phyloP scores from a whole-genome alignment of 2,329 filamentous ascomycete genomes.

The Chrysoporthe austroafricana region DNA sequence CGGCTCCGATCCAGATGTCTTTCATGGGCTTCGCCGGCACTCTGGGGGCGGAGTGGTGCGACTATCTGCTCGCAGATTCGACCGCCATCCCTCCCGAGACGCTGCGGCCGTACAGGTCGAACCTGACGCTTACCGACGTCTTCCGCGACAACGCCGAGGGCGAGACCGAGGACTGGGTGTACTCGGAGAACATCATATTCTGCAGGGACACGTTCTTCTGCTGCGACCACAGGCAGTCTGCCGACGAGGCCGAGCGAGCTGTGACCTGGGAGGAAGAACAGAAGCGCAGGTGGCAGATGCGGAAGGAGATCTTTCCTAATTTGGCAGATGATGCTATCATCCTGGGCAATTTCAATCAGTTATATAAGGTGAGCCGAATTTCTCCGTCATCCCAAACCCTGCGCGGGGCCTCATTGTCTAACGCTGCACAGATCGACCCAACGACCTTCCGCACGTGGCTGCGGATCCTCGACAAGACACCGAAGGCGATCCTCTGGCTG shows the following conservation, averaged over 20 bases:
- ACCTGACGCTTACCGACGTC: constrained; percentile 73
- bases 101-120: constrained; percentile 77
- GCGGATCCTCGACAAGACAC: constrained; percentile 81
- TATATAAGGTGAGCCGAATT: constrained; percentile 79
- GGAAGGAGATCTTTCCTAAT: constrained; percentile 85
- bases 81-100: constrained; percentile 84
- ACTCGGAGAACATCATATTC: constrained; percentile 95
- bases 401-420: neutral
- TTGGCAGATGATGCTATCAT: constrained; percentile 85
- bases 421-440: constrained; percentile 76
- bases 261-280: constrained; percentile 86
- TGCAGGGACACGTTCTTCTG: constrained; percentile 97
- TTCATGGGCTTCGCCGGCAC: constrained; percentile 99
- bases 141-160: constrained; percentile 68
- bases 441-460: constrained; percentile 96
- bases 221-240: constrained; percentile 93
- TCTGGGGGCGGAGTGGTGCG: constrained; percentile 96
- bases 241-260: constrained; percentile 68
- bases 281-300: constrained; percentile 83
- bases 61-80: constrained; percentile 90
- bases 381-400: neutral
- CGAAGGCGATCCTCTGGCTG: constrained; percentile 91
- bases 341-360: constrained; percentile 95
- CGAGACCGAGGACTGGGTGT: constrained; percentile 82
- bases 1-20: constrained; percentile 97